Percentiles rank a stretch among this genome's conserved stretches.
Conservation (phyloP, 768 basidiomycete species). For the Hericium rajendrae region DNA sequence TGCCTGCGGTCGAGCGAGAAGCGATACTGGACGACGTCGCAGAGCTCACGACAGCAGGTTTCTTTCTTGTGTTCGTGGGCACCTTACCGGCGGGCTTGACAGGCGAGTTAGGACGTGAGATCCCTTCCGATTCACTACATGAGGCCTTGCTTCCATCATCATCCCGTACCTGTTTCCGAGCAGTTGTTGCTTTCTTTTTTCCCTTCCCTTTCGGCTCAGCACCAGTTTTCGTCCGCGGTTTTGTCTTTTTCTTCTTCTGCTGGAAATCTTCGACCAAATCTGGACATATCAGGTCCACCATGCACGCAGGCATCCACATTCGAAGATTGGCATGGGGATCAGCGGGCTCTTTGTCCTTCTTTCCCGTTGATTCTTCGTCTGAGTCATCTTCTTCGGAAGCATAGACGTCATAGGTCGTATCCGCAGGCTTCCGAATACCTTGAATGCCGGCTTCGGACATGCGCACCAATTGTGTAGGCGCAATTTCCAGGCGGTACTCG, state of each 20-base stretch:
- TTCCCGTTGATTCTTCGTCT: slow-evolving; percentile 41
- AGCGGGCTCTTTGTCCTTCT: slow-evolving; percentile 32
- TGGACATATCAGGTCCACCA: slow-evolving; percentile 63
- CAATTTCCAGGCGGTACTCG: slow-evolving; percentile 76
- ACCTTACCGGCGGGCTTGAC: background rate
- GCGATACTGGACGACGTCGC: background rate
- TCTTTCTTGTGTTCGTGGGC: background rate
- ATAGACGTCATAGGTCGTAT: slow-evolving; percentile 18
- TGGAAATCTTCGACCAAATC: slow-evolving; percentile 55
- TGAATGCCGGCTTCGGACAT: slow-evolving; percentile 58
- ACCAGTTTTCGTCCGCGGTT: slow-evolving; percentile 26
- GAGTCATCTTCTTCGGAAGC: slow-evolving; percentile 39
- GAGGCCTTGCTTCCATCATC: too few species aligned
- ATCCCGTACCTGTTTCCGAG: too few species aligned
- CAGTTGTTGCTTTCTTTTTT: too few species aligned
- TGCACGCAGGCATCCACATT: slow-evolving; percentile 78
- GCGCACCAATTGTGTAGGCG: slow-evolving; percentile 54
- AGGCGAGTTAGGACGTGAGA: too few species aligned
- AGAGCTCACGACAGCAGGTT: background rate
- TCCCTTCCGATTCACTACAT: too few species aligned
- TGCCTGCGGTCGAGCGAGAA: background rate
- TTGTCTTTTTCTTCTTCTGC: slow-evolving; percentile 35
- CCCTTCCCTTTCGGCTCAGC: too few species aligned
- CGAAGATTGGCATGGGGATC: slow-evolving; percentile 50
- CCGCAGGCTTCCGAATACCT: slow-evolving; percentile 39